Percentiles rank a stretch among this genome's conserved stretches.
phyloP scores from a whole-genome alignment of 1,284 basidiomycete genomes.

The Mycosarcoma maydis region DNA sequence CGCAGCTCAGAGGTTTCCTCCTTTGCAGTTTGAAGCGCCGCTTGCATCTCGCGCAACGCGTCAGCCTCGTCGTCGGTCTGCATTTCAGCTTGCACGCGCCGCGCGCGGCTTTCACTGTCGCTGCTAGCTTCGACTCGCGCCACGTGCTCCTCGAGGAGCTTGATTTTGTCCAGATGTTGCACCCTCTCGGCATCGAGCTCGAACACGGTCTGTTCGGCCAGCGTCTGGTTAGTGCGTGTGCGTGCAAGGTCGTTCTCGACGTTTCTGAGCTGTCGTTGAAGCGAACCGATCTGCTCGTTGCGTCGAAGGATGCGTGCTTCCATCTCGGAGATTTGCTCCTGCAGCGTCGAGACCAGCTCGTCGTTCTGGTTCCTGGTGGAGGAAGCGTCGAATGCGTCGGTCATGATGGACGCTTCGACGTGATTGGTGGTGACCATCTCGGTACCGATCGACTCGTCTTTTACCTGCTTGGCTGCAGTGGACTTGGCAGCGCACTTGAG shows the following conservation, averaged over 20 bases:
- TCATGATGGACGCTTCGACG: not conserved
- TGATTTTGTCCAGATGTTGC: conserved; percentile 1
- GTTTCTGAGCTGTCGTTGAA: conserved; percentile 24
- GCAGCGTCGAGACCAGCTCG: not conserved
- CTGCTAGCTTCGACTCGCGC: not conserved
- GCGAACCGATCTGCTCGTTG: conserved; percentile 46
- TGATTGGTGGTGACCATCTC: not conserved
- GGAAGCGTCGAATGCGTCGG: too few relatives aligned
- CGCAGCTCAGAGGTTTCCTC: not conserved
- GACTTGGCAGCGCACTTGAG: not conserved
- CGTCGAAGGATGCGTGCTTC: conserved; percentile 35
- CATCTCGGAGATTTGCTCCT: conserved; percentile 13
- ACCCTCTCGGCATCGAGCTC: conserved; percentile 22
- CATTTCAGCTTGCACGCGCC: not conserved
- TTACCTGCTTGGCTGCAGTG: not conserved
- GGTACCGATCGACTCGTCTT: not conserved
- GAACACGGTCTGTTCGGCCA: conserved; percentile 31
- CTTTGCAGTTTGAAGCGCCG: not conserved
- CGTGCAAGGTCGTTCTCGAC: conserved; percentile 26
- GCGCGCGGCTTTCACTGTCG: not conserved
- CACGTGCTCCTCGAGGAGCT: not conserved
- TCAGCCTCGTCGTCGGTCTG: not conserved
- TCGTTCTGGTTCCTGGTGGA: not conserved
- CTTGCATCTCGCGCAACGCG: not conserved
- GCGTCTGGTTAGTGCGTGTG: conserved; percentile 24